These are phyloP conservation scores for Begonia fuchsioides DNA, from an alignment of 306 rosid genomes.

Conservation along the genomic window DNA sequence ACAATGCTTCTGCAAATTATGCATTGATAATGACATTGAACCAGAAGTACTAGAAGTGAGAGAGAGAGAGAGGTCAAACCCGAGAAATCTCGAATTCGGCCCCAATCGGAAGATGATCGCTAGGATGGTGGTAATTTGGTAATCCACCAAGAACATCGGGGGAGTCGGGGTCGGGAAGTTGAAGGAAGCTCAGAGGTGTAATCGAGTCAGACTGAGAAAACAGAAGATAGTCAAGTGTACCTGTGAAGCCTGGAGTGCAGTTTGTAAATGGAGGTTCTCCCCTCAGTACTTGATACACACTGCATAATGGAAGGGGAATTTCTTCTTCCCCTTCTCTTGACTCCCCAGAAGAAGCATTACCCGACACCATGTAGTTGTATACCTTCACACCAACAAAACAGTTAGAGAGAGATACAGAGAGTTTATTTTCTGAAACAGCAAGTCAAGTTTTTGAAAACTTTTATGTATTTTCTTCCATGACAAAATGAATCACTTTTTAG, in stretches of 20 bases:
- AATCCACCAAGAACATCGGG: constrained; percentile 65
- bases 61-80: constrained; percentile 5
- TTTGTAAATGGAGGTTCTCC: constrained; percentile 90
- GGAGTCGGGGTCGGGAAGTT: constrained; percentile 51
- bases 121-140: constrained; percentile 63
- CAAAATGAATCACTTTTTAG: too few species aligned
- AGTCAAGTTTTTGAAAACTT: too few species aligned
- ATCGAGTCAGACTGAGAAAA: constrained; percentile 42
- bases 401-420: neutral
- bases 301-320: constrained; percentile 46
- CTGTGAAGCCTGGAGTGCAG: constrained; percentile 86
- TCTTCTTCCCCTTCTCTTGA: constrained; percentile 29
- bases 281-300: constrained; percentile 44
- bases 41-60: too few species aligned
- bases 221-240: constrained; percentile 67
- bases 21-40: too few species aligned
- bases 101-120: constrained; percentile 90
- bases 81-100: constrained; percentile 52
- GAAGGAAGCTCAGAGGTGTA: constrained; percentile 61
- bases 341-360: constrained; percentile 26
- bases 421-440: neutral
- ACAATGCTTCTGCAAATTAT: too few species aligned
- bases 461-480: too few species aligned
- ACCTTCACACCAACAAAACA: constrained; percentile 29
- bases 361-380: constrained; percentile 54